Base-by-base conservation (phyloP, 2,329 filamentous ascomycete genomes). In the Sclerotinia glacialis region DNA sequence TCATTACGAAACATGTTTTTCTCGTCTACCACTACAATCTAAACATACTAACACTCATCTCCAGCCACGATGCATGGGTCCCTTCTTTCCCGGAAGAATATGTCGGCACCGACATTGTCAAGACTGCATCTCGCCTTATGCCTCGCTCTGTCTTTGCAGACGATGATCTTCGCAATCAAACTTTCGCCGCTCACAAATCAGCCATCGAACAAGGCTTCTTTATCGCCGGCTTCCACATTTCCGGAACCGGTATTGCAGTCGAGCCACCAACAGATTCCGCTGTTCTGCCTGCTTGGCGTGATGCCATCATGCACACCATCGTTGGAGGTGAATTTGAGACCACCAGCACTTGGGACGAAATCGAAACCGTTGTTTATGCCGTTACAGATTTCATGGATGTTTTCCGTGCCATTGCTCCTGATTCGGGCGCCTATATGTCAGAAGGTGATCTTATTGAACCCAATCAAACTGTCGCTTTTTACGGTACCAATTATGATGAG, bases 341-440 rank as follows among this genome's bases (percentile, higher is more conserved):
- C 1, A 53, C 64, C n/a, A 77, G 83, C 0, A 74, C 85, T 0
- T 77, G 79, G 0, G 82, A 80, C 18, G 78, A 83, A 58, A 77
- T 84, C 7, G 78, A 78, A 0, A 74, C 77, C 4, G 77, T 83
- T 11, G 81, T 82, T 0, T 72, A 77, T 0, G 67, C 59, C 8
- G 34, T 72, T 11, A 71, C 70, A 31, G 46, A 68, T 11, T 71
- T 64, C 66, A 67, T 73, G 66, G 64, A 62, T 37, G 66, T 62
- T n/a, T 70, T 67, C 59, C 62, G 69, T 54, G 53, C 67, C 49
- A 63, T 70, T 14, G 59, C 64, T 28, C 68, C 68, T 1, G 26
- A 55, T 40, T 40, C 52, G 5, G 68, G 67, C 1, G 52, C 52
- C 21, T 69, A 69, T 40, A 53, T 68, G 26, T 58, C 55, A 7